Evolutionary conservation across 2,329 filamentous ascomycete genomes (phyloP).

Genomic region (Penicillium psychrosexuale): DNA sequence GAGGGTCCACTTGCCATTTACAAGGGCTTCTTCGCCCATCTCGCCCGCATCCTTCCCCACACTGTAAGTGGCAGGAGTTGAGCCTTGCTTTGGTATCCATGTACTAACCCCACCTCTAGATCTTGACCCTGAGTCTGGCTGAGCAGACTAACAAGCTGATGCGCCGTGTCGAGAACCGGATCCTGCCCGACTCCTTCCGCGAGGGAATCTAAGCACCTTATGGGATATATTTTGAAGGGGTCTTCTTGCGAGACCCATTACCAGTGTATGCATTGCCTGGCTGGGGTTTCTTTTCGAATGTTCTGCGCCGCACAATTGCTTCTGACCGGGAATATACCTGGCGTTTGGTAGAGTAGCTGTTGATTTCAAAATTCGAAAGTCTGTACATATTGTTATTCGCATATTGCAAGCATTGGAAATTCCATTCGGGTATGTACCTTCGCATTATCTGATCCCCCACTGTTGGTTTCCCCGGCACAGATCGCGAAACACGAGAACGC

Average conservation of each 20-base stretch:
- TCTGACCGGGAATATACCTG: neutral
- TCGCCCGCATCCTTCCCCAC: conserved; percentile 90
- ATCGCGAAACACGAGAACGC: conserved; percentile 6
- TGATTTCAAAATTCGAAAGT: neutral
- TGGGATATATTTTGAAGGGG: neutral
- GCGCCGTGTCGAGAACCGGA: conserved; percentile 67
- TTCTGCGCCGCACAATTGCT: neutral
- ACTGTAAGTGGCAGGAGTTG: conserved; percentile 54
- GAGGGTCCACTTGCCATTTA: conserved; percentile 92
- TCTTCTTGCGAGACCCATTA: neutral
- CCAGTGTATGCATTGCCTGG: conserved; percentile 1
- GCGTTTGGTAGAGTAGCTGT: conserved; percentile 6
- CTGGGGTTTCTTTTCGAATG: conserved; percentile 1
- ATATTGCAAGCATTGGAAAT: neutral
- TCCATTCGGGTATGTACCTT: neutral
- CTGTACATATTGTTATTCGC: conserved; percentile 1
- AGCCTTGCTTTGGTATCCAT: neutral
- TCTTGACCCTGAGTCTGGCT: conserved; percentile 85
- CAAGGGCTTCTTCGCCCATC: conserved; percentile 94
- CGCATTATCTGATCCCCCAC: neutral
- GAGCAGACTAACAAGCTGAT: conserved; percentile 97
- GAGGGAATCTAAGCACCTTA: conserved; percentile 43
- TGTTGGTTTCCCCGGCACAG: neutral
- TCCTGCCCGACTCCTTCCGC: conserved; percentile 49
- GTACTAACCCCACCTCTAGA: conserved; percentile 45